phyloP scores from a whole-genome alignment of 129 eudicot genomes.

The Chrysanthemum lavandulifolium region DNA sequence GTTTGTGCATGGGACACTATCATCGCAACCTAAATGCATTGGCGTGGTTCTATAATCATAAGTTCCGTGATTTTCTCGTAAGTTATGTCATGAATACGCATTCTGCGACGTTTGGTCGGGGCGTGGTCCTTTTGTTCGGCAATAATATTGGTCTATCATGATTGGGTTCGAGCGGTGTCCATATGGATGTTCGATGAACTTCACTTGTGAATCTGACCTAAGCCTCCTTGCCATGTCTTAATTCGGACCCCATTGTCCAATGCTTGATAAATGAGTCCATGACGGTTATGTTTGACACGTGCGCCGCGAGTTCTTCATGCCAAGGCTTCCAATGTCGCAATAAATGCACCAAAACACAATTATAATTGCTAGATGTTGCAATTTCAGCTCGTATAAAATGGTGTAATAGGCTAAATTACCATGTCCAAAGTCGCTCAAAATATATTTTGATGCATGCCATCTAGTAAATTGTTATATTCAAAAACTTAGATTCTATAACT shows the following conservation, averaged over 20 bases:
- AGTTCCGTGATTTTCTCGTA: conserved; percentile 74
- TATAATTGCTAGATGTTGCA: neutral
- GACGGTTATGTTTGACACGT: conserved; percentile 68
- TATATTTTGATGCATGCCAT: neutral
- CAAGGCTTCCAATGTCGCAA: conserved; percentile 88
- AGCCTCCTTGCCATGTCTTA: conserved; percentile 98
- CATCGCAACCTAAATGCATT: conserved; percentile 78
- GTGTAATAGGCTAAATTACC: too few species aligned
- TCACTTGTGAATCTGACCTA: conserved; percentile 67
- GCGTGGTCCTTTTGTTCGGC: conserved; percentile 49
- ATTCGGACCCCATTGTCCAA: conserved; percentile 86
- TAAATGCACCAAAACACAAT: neutral
- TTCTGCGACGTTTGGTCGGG: conserved; percentile 83
- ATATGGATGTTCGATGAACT: conserved; percentile 69
- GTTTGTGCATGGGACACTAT: conserved; percentile 70
- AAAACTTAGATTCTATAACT: too few species aligned
- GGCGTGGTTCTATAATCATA: conserved; percentile 73
- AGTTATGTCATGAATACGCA: conserved; percentile 39
- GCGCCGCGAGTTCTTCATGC: conserved; percentile 71
- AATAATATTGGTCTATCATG: conserved; percentile 89
- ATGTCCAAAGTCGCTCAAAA: neutral
- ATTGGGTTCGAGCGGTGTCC: conserved; percentile 95
- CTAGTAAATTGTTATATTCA: too few species aligned
- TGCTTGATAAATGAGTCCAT: conserved; percentile 60
- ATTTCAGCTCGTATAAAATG: too few species aligned